Evolutionary conservation across 495 filamentous ascomycete genomes (phyloP), one percentile per base, ranked within the genome.

Genomic region (Podospora tetraspora): DNA sequence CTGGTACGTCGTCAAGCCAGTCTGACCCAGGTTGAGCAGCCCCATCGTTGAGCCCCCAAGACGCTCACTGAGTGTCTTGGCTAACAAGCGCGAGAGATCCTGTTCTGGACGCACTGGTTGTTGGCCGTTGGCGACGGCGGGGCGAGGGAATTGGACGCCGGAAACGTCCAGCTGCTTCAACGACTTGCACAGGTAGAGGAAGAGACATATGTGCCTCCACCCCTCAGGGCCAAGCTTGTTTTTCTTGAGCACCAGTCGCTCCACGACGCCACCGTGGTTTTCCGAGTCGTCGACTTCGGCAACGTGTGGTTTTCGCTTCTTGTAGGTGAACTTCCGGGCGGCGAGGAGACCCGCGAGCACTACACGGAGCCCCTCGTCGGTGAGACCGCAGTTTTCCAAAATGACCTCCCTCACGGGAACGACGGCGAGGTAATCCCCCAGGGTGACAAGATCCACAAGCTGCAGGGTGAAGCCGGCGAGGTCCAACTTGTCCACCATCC

Each of bases 381-480:
- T 91, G 59, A 99, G 80, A 7, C 90, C 89, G 73, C 93, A 95
- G 71, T 93, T 90, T 72, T 97, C 94, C 32, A 99, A 80, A 9
- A 93, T 83, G 1, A 99, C 77, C 66, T 93, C 90, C 69, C 89
- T 90, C 7, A 99, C 88, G 0, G 95, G 94, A 9, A 98, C 95
- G 3, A 99, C 86, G 16, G 95, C 95, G 27, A 99, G 83, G 82
- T 94, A 99, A 74, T 99, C 95, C 63, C 92, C 90, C 23, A 99
- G 83, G 0, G 94, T 96, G 25, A 92, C 79, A 34, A 96, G 81
- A 76, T 99, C 95, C 13, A 91, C 83, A 24, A 94, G 79, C 59
- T 91, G 88, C 84, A 98, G 87, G 72, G 88, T 89, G 70, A 93
- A 96, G 34, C 90, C 90, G 10, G 88, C 92, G 5, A 99, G 84